Evolutionary conservation across 2,329 filamentous ascomycete genomes (phyloP).

Genomic region (Aspergillus brunneoviolaceus): DNA sequence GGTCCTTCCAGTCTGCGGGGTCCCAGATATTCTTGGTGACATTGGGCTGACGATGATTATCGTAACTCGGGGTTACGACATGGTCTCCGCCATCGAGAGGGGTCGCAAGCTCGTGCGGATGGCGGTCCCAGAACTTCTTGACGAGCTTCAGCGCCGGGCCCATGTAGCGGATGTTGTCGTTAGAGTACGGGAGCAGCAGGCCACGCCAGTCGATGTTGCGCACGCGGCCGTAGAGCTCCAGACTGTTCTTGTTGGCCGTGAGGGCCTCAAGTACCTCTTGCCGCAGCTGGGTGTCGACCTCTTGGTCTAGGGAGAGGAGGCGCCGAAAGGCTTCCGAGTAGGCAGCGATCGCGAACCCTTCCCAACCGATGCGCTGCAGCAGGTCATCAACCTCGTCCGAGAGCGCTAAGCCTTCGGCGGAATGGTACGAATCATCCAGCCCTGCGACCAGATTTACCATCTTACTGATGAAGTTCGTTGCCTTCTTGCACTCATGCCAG

Average conservation of each 20-base stretch:
- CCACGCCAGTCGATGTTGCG: slow-evolving; percentile 28
- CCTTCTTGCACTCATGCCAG: not conserved
- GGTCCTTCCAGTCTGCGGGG: slow-evolving; percentile 1
- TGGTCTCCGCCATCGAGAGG: not conserved
- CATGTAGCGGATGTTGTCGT: slow-evolving; percentile 7
- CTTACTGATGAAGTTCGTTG: not conserved
- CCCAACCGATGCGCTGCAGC: slow-evolving; percentile 21
- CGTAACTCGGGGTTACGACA: slow-evolving; percentile 9
- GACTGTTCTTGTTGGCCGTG: slow-evolving; percentile 19
- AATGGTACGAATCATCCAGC: not conserved
- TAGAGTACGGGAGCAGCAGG: slow-evolving; percentile 13
- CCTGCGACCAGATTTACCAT: not conserved
- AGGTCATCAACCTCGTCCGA: too few species aligned
- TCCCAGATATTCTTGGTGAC: slow-evolving; percentile 15
- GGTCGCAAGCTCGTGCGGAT: slow-evolving; percentile 17
- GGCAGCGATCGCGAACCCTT: slow-evolving; percentile 27
- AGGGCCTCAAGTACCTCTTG: slow-evolving; percentile 17
- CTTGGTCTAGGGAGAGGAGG: slow-evolving; percentile 2
- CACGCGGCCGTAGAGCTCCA: slow-evolving; percentile 26
- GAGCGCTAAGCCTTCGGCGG: too few species aligned
- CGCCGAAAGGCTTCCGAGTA: slow-evolving; percentile 27
- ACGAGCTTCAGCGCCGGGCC: not conserved
- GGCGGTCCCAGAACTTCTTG: slow-evolving; percentile 9
- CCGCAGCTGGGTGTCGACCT: slow-evolving; percentile 15
- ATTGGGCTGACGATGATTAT: slow-evolving; percentile 15